Base-by-base conservation (phyloP, 2,329 filamentous ascomycete genomes). In the Alternaria consortialis region DNA sequence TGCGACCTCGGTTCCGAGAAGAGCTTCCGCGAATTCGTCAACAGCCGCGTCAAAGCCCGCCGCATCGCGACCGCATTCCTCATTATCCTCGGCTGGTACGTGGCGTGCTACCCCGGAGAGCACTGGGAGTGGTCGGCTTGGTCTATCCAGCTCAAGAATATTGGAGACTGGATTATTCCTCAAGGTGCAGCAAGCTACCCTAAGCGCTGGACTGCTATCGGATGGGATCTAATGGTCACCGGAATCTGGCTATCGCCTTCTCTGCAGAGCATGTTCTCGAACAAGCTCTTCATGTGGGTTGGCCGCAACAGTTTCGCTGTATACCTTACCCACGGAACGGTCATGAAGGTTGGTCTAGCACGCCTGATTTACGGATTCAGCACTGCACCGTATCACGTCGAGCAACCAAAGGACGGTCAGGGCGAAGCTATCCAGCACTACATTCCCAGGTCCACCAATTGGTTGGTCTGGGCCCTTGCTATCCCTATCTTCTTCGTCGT, bases 221-320 rank as follows among this genome's bases (percentile, higher is more conserved):
- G 82, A 39, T 79, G 84, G 58, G 80, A 84, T 68, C 73, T 85
- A 36, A 78, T 82, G 55, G 82, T 84, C 47, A 70, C 84, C n/a
- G 83, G 83, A 25, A 82, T 86, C 56, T 84, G 81, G 74, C 72
- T 86, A 15, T 84, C 83, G 2, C 83, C 83, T 0, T 71, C 77
- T 5, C 75, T 84, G 7, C 84, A 85, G 65, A 78, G 79, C 27
- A 77, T 84, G 20, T 80, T 86, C 25, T 83, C 83, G 5, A 84
- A 83, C 71, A 79, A 80, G 29, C 65, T 83, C 2, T 81, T 86
- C 36, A 81, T 85, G 60, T 86, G 83, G 83, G 76, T 86, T 4
- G 84, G 84, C n/a, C 80, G 81, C 60, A 84, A 85, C 71, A 84
- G 82, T 54, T 86, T 86, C 60, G 84, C 84, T 25, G 84, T 86